These are phyloP conservation scores for Vachellia pachyceras DNA, from an alignment of 306 rosid genomes.

Conservation along the genomic window DNA sequence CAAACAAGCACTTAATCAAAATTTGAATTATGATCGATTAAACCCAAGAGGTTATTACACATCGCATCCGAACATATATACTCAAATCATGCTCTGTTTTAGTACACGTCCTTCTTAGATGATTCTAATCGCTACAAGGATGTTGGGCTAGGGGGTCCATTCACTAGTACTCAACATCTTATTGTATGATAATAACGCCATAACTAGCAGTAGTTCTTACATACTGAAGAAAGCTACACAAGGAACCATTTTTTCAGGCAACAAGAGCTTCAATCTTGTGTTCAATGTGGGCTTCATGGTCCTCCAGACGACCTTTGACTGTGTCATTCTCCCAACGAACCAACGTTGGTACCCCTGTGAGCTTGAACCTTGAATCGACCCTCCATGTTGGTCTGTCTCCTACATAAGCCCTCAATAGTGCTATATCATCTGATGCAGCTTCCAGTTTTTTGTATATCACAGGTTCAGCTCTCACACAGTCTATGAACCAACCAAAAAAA, in stretches of 20 bases:
- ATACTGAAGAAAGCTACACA: too few species aligned
- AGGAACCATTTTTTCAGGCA: constrained; percentile 51
- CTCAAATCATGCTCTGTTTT: not conserved
- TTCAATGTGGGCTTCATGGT: constrained; percentile 81
- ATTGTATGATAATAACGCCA: constrained; percentile 3
- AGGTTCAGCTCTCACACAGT: constrained; percentile 94
- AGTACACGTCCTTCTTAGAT: not conserved
- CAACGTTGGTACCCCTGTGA: constrained; percentile 83
- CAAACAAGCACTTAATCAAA: too few species aligned
- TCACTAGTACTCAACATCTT: not conserved
- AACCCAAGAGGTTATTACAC: not conserved
- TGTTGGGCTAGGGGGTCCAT: not conserved
- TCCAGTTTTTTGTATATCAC: constrained; percentile 80
- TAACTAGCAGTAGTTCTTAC: constrained; percentile 36
- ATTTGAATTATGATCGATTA: not conserved
- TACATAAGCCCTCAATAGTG: constrained; percentile 78
- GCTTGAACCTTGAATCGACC: constrained; percentile 74
- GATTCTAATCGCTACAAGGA: not conserved
- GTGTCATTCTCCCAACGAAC: constrained; percentile 73
- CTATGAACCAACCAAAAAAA: constrained; percentile 43
- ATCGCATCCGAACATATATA: not conserved
- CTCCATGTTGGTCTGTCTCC: constrained; percentile 90
- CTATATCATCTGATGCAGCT: constrained; percentile 59
- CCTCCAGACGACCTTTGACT: constrained; percentile 79
- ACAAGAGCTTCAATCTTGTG: constrained; percentile 70